phyloP scores from a whole-genome alignment of 805 yeast genomes.

The Diddensiella santjacobensis region DNA sequence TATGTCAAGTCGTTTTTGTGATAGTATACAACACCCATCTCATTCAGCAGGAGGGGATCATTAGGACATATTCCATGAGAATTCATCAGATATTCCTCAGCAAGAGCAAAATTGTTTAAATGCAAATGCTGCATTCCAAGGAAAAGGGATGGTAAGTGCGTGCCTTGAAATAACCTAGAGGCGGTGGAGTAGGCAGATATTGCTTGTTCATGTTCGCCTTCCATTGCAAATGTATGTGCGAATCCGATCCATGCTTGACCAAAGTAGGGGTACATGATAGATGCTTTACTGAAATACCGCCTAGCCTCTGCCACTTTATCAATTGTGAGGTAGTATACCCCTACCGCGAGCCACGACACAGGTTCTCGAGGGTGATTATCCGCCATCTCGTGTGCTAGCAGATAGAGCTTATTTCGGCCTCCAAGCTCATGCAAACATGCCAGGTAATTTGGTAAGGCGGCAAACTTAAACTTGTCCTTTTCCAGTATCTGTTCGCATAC shows the following conservation, averaged over 20 bases:
- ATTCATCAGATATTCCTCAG: conserved; percentile 79
- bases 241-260: conserved; percentile 98
- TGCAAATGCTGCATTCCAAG: conserved; percentile 95
- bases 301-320: conserved; percentile 77
- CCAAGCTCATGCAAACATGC: conserved; percentile 83
- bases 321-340: conserved; percentile 77
- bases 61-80: conserved; percentile 73
- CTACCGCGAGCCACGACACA: conserved; percentile 89
- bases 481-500: conserved; percentile 55
- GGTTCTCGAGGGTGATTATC: conserved; percentile 78
- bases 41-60: conserved; percentile 87
- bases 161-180: conserved; percentile 68
- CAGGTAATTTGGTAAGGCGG: conserved; percentile 71
- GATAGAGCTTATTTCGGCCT: conserved; percentile 73
- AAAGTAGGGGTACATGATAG: conserved; percentile 81
- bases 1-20: conserved; percentile 62
- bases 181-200: conserved; percentile 96
- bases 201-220: conserved; percentile 99
- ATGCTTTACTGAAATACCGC: conserved; percentile 81
- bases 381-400: conserved; percentile 79
- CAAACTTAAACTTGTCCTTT: conserved; percentile 64
- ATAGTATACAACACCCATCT: conserved; percentile 86
- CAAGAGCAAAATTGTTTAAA: conserved; percentile 74
- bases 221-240: conserved; percentile 96
- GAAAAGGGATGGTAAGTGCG: conserved; percentile 83